Evolutionary conservation across 2,329 filamentous ascomycete species (phyloP).

Genomic region (Penicillium brasilianum): DNA sequence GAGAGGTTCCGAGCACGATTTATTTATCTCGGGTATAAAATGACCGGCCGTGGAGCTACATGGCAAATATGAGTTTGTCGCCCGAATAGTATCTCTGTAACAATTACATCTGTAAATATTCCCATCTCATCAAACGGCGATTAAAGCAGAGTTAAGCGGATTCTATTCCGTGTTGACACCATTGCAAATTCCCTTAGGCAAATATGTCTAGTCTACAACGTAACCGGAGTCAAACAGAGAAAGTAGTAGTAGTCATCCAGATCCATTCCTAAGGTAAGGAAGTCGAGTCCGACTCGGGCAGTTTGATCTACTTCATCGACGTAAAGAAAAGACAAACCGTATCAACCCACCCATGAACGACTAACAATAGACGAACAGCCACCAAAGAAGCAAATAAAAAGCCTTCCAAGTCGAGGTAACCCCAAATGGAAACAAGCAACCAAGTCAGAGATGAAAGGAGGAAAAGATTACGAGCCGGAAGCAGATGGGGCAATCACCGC

Average conservation of each 20-base stretch:
- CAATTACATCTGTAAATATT: neutral
- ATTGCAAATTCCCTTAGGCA: neutral
- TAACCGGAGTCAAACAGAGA: neutral
- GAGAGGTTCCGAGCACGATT: too few relatives aligned
- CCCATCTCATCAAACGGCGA: neutral
- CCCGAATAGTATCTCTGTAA: neutral
- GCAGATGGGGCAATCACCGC: neutral
- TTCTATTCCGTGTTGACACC: neutral
- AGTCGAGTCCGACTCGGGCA: neutral
- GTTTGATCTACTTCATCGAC: neutral
- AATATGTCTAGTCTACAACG: neutral
- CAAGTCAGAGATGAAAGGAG: too few relatives aligned
- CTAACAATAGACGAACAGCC: neutral
- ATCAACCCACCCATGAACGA: neutral
- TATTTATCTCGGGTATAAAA: neutral
- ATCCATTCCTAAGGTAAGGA: neutral
- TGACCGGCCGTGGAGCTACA: neutral
- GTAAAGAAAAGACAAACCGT: neutral
- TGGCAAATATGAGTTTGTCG: neutral
- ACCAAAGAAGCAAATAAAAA: neutral
- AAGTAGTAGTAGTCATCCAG: neutral
- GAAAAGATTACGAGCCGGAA: neutral
- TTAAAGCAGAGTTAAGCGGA: too few relatives aligned
- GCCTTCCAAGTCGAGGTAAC: neutral
- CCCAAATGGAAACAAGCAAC: neutral